Conservation (phyloP, 2,329 filamentous ascomycete species). For the Curvularia verruculosa region DNA sequence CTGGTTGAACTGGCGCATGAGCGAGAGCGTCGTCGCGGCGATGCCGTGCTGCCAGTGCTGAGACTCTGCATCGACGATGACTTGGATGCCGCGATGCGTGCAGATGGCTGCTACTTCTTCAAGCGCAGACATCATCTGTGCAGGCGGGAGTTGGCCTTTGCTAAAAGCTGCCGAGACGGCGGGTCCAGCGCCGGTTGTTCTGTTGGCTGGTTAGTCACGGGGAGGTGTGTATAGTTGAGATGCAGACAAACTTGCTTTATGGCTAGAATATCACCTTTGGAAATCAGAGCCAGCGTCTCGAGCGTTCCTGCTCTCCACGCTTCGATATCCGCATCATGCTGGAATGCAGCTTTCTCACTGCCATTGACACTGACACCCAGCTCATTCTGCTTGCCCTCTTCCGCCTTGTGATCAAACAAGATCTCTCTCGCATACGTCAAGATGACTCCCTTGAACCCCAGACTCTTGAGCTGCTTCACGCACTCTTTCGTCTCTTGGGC, state of each 20-base stretch:
- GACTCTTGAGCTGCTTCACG: slow-evolving; percentile 70
- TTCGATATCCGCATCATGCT: slow-evolving; percentile 45
- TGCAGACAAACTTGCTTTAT: slow-evolving; percentile 33
- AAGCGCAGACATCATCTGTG: slow-evolving; percentile 53
- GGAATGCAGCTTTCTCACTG: slow-evolving; percentile 4
- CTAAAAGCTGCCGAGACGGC: slow-evolving; percentile 50
- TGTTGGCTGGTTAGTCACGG: slow-evolving; percentile 26
- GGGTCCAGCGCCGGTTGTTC: slow-evolving; percentile 53
- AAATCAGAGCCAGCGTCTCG: slow-evolving; percentile 39
- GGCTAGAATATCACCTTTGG: slow-evolving; percentile 40
- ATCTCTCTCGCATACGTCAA: slow-evolving; percentile 80
- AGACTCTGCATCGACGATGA: slow-evolving; percentile 57
- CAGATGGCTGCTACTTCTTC: slow-evolving; percentile 50
- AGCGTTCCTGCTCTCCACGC: slow-evolving; percentile 38
- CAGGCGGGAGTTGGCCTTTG: slow-evolving; percentile 43
- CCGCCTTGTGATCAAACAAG: slow-evolving; percentile 50
- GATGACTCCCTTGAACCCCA: slow-evolving; percentile 82
- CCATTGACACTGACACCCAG: slow-evolving; percentile 16
- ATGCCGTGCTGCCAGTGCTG: slow-evolving; percentile 54
- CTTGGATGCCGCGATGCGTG: slow-evolving; percentile 50
- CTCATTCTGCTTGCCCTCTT: slow-evolving; percentile 22
- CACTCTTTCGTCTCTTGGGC: slow-evolving; percentile 66
- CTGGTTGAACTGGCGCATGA: slow-evolving; percentile 60
- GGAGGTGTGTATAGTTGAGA: neutral
- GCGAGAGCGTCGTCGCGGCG: slow-evolving; percentile 62